Conservation (phyloP, 2,329 filamentous ascomycete species). For the Metarhizium humberi region DNA sequence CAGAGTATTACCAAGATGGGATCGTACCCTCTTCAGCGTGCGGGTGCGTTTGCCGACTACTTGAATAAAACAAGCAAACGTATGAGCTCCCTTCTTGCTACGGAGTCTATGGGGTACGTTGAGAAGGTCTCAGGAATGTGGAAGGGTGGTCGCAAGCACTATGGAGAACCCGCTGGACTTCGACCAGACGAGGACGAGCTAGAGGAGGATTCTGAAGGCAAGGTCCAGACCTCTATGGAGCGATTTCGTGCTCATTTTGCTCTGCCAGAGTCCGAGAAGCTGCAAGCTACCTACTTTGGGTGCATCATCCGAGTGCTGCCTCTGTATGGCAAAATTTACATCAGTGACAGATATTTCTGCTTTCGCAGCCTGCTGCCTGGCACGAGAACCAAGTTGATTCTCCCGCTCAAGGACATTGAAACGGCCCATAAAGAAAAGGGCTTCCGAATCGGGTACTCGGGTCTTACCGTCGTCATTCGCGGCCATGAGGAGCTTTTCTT, state of each 20-base stretch:
- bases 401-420: slow-evolving; percentile 84
- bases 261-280: slow-evolving; percentile 70
- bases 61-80: slow-evolving; percentile 68
- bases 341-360: slow-evolving; percentile 80
- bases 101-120: slow-evolving; percentile 91
- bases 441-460: slow-evolving; percentile 84
- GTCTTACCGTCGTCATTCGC: slow-evolving; percentile 83
- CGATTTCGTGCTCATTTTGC: slow-evolving; percentile 87
- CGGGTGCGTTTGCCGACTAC: slow-evolving; percentile 71
- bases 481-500: slow-evolving; percentile 96
- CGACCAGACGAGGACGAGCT: slow-evolving; percentile 46
- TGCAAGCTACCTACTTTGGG: slow-evolving; percentile 87
- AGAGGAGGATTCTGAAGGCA: slow-evolving; percentile 51
- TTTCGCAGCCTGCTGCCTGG: slow-evolving; percentile 87
- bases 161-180: slow-evolving; percentile 52
- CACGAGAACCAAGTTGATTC: slow-evolving; percentile 83
- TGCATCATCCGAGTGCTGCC: slow-evolving; percentile 83
- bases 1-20: slow-evolving; percentile 52
- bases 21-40: slow-evolving; percentile 72
- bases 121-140: slow-evolving; percentile 98
- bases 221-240: slow-evolving; percentile 59
- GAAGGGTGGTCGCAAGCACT: slow-evolving; percentile 84
- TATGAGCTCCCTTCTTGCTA: slow-evolving; percentile 75
- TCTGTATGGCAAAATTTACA: slow-evolving; percentile 92
- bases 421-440: slow-evolving; percentile 93